Base-by-base conservation (phyloP, 768 basidiomycete species). In the Holtermannia corniformis region DNA sequence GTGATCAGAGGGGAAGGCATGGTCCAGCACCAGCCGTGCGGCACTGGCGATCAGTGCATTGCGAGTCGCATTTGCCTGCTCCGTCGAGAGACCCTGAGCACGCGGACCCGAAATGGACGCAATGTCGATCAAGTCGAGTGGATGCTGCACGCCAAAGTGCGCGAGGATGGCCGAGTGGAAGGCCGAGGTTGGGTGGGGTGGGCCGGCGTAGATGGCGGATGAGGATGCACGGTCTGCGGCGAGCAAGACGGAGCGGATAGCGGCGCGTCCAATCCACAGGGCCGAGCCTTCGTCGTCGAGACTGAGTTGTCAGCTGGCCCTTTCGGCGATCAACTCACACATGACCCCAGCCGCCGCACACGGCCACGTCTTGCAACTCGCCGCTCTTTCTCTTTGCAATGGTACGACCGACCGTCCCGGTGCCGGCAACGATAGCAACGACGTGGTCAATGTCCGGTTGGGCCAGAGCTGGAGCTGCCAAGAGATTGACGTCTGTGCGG, bases 211-310 rank as follows among this genome's bases (percentile, higher is more conserved):
- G 43, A 64, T 49, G 20, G 40, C 41, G 14, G 47, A 46, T 10
- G 60, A 62, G 2, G 52, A 28, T 4, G 46, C n/a, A 1, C 61
- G 54, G 52, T 72, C 70, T 37, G 59, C 51, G 12, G 44, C 21
- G 14, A 44, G 22, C 5, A 72, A 59, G 13, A 70, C 43, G 26
- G 47, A 48, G 2, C 63, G 60, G 43, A 70, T 61, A 19, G 66
- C 66, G 5, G 66, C 55, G 19, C 64, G 60, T 3, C 61, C 63
- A 48, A 72, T 47, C 46, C 50, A 54, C 48, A 63, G 70, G n/a
- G 66, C 70, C 0, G 68, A 70, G 0, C 70, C 70, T 51, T 70
- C 70, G 57, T 72, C 70, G 20, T 68, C 65, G 5, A 72, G 61
- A 4, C 70, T 69, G 44, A 10, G 26, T 12, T 12, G 24, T 27